Evolutionary conservation across 1,139 yeast genomes (phyloP).

Genomic region (Pichia norvegensis): DNA sequence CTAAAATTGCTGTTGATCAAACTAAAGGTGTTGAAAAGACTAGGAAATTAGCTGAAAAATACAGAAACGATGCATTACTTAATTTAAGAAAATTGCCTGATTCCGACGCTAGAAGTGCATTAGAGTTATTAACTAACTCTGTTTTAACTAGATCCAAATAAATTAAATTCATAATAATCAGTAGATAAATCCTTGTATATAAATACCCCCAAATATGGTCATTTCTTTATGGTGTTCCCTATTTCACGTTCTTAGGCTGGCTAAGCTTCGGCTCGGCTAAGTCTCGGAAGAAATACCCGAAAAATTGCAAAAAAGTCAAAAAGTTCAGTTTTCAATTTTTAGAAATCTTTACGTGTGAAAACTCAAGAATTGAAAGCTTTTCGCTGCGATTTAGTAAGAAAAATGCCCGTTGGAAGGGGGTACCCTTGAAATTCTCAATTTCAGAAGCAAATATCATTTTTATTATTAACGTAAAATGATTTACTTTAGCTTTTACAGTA

Average conservation of each 20-base stretch:
- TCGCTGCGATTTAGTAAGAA: too few species aligned
- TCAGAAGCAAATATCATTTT: too few species aligned
- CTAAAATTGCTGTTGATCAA: slow-evolving; percentile 63
- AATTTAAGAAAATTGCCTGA: slow-evolving; percentile 74
- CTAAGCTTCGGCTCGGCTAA: background rate
- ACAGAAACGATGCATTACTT: slow-evolving; percentile 65
- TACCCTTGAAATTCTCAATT: too few species aligned
- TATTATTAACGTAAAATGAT: too few species aligned
- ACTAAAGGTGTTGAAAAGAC: slow-evolving; percentile 76
- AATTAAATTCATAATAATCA: background rate
- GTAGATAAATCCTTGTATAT: background rate
- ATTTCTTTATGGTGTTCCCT: too few species aligned
- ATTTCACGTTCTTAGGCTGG: background rate
- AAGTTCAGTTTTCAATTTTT: background rate
- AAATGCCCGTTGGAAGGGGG: background rate
- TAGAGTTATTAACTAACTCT: slow-evolving; percentile 76
- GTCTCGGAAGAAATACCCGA: background rate
- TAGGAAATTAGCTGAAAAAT: slow-evolving; percentile 64
- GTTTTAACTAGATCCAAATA: slow-evolving; percentile 55
- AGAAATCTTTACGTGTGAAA: background rate
- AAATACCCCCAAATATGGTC: background rate
- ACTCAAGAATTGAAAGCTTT: too few species aligned
- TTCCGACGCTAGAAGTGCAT: slow-evolving; percentile 82
- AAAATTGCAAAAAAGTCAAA: background rate
- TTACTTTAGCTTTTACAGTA: too few species aligned